Evolutionary conservation across 805 yeast species (phyloP), one percentile per base, ranked within the genome.

Genomic region (Yarrowia sp.): DNA sequence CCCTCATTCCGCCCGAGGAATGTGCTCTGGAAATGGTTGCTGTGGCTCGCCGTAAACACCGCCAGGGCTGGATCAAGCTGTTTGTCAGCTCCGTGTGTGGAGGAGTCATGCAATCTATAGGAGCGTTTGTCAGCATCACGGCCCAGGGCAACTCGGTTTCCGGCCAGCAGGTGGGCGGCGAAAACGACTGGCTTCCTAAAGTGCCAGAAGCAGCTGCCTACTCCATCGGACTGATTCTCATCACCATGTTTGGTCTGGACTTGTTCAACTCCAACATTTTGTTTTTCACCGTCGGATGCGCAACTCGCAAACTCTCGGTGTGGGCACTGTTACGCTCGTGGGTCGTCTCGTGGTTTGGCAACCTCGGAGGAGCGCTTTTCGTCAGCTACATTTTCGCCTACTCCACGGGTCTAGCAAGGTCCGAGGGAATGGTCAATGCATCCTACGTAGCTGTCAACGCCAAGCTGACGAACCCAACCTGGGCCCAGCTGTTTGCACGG

Each of bases 241-340:
- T 59, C 33, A 33, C 49, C 21, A 28, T 30, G 40, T 33, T 43
- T 17, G 58, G 64, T 59, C 35, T 59, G 22, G 64, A 59, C 32
- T 21, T 59, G 61, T 54, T 54, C 62, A 54, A 54, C 48, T 54
- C 62, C 48, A 54, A 59, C 44, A 59, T 59, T 21, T 14, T 59
- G 21, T 59, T 43, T 24, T 59, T 59, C 63, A 54, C 62, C 2
- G 46, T 54, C 48, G 46, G 36, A 4, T 14, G 26, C 8, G 17
- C 41, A 26, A 36, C 44, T n/a, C 24, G 62, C 11, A 54, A 54
- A 17, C 9, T 40, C 6, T 4, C 26, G 4, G 16, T 17, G 38
- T 54, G 46, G 46, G 46, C 62, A 1, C 21, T 54, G 14, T 36
- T 38, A 3, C 16, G 28, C 10, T 54, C 62, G 11, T 38, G 46